Evolutionary conservation across 176 grass and related monocot species (phyloP).

Genomic region (Carex cristatella): DNA sequence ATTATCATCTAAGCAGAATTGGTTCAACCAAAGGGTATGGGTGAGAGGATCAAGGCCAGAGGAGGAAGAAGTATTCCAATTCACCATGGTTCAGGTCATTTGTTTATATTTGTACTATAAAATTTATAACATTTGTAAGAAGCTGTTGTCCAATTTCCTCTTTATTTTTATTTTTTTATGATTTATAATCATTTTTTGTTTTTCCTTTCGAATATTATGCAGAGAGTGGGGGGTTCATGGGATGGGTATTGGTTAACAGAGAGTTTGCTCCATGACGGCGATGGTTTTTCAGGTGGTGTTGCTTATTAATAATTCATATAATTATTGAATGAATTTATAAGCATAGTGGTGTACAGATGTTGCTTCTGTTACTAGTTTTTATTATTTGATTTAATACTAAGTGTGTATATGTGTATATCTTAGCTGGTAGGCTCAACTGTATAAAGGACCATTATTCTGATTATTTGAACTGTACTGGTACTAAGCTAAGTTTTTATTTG

Average conservation of each 20-base stretch:
- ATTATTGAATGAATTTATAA: not conserved
- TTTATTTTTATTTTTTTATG: not conserved
- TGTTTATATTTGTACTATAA: not conserved
- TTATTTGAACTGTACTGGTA: not conserved
- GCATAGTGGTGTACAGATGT: conserved; percentile 13
- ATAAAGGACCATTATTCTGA: not conserved
- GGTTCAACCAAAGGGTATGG: conserved; percentile 71
- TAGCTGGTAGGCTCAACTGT: not conserved
- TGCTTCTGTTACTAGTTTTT: not conserved
- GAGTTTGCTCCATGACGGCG: conserved; percentile 68
- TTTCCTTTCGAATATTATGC: not conserved
- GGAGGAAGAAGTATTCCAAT: conserved; percentile 85
- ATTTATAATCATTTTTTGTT: not conserved
- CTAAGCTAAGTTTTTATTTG: not conserved
- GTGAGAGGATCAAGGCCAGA: conserved; percentile 71
- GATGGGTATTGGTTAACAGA: conserved; percentile 97
- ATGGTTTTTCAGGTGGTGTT: conserved; percentile 53
- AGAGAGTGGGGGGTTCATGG: conserved; percentile 78
- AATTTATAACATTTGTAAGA: not conserved
- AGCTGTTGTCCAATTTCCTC: not conserved
- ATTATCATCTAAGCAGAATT: conserved; percentile 38
- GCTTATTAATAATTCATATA: conserved; percentile 53
- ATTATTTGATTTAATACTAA: not conserved
- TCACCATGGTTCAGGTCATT: conserved; percentile 87
- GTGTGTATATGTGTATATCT: not conserved